Percentiles rank a stretch among this genome's conserved stretches.
Conservation (phyloP, 371 early-diverging fungal species). For the Fennellomyces sp. region DNA sequence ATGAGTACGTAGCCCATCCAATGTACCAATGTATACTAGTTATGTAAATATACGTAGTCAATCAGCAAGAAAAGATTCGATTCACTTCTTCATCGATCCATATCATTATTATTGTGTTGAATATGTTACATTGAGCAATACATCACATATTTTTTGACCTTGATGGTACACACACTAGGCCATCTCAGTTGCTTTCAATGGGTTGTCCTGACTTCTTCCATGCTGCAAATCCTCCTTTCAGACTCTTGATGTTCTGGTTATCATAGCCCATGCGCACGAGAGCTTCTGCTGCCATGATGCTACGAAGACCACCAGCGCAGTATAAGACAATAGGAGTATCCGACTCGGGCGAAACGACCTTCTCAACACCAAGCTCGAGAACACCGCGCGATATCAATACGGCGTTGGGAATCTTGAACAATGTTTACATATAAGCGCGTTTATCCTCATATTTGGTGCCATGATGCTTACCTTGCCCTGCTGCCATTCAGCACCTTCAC, state of each 20-base stretch:
- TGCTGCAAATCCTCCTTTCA: constrained; percentile 31
- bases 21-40: no score
- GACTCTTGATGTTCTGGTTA: constrained; percentile 35
- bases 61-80: no score
- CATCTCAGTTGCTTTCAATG: constrained; percentile 13
- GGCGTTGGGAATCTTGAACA: constrained; percentile 39
- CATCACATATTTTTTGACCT: neutral
- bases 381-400: constrained; percentile 29
- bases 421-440: neutral
- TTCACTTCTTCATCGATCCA: no score
- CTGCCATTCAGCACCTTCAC: constrained; percentile 23
- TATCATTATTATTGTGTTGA: no score
- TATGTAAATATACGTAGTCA: no score
- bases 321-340: constrained; percentile 49
- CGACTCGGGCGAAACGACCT: constrained; percentile 27
- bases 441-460: neutral
- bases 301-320: constrained; percentile 59
- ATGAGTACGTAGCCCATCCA: no score
- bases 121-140: neutral
- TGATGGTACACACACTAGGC: neutral
- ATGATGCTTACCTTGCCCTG: constrained; percentile 23
- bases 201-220: constrained; percentile 30
- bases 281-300: constrained; percentile 56
- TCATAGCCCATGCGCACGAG: constrained; percentile 57
- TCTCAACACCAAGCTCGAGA: constrained; percentile 28